Percentiles rank a stretch among this genome's conserved stretches.
These are phyloP conservation scores for Teratosphaeria zuluensis DNA, from an alignment of 2,329 filamentous ascomycete genomes.

Conservation along the genomic window DNA sequence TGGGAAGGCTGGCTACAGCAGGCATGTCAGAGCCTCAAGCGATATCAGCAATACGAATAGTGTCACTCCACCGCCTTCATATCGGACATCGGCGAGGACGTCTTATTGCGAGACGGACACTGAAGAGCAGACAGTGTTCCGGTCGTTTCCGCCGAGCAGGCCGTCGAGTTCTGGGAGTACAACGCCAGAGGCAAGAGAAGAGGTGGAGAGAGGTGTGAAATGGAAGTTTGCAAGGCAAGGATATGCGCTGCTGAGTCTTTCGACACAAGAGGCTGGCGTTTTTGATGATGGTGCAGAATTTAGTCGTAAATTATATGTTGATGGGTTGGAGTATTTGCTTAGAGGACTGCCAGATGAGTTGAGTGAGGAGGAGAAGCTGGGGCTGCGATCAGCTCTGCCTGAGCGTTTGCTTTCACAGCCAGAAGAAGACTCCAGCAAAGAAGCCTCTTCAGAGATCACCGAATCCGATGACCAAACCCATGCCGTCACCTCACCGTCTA, in stretches of 20 bases:
- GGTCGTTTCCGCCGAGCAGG: slow-evolving; percentile 10
- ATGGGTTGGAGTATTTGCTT: slow-evolving; percentile 55
- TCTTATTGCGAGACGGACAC: slow-evolving; percentile 6
- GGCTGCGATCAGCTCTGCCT: slow-evolving; percentile 45
- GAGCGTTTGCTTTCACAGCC: neutral
- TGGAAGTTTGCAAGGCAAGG: slow-evolving; percentile 46
- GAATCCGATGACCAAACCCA: neutral
- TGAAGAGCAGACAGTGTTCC: slow-evolving; percentile 8
- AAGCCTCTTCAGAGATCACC: neutral
- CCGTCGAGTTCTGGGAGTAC: slow-evolving; percentile 12
- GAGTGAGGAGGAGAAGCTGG: slow-evolving; percentile 43
- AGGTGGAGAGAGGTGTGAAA: slow-evolving; percentile 29
- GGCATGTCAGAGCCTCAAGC: slow-evolving; percentile 4
- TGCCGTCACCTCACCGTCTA: slow-evolving; percentile 15
- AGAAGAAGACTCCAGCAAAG: neutral
- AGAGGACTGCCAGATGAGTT: slow-evolving; percentile 51
- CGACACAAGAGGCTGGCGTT: slow-evolving; percentile 33
- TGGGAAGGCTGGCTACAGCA: neutral
- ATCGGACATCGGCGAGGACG: slow-evolving; percentile 6
- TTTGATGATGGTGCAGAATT: slow-evolving; percentile 32
- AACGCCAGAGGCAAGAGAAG: slow-evolving; percentile 5
- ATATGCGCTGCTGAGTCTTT: slow-evolving; percentile 37
- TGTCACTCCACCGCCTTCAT: slow-evolving; percentile 29
- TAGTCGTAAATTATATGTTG: slow-evolving; percentile 54
- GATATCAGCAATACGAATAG: slow-evolving; percentile 14